Evolutionary conservation across 139 green algal genomes (phyloP).

Genomic region (Coelastrella sp.): DNA sequence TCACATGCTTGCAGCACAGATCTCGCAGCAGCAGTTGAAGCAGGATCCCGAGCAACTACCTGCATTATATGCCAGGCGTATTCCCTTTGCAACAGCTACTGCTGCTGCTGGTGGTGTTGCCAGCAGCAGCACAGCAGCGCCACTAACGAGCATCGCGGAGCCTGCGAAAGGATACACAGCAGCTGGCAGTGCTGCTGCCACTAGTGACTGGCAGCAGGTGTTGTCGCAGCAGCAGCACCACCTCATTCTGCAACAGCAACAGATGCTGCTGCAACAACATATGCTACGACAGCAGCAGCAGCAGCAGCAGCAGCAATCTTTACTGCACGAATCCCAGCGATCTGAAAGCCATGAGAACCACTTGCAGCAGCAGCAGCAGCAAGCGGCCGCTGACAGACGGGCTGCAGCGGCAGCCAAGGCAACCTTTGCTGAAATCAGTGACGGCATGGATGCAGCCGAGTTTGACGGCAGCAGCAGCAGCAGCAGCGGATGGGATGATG

Average conservation of each 20-base stretch:
- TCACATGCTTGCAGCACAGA: not conserved
- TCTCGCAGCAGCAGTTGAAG: not conserved
- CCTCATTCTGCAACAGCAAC: not conserved
- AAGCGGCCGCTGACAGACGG: not conserved
- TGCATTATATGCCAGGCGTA: not conserved
- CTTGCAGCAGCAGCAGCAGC: not conserved
- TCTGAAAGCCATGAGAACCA: not conserved
- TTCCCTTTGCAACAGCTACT: not conserved
- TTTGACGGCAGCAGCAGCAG: not conserved
- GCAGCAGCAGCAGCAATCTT: not conserved
- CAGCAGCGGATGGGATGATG: not conserved
- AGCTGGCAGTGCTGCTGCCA: not conserved
- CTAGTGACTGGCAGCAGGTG: not conserved
- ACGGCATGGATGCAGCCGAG: not conserved
- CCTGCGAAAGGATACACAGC: not conserved
- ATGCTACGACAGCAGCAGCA: not conserved
- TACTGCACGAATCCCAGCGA: too few relatives aligned
- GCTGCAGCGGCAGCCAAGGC: not conserved
- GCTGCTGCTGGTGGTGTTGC: not conserved
- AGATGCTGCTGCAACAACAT: not conserved
- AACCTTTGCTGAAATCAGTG: not conserved
- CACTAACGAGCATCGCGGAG: not conserved
- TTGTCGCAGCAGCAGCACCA: not conserved
- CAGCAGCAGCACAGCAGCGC: not conserved
- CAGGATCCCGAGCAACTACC: not conserved